phyloP scores from a whole-genome alignment of 2,329 filamentous ascomycete species.

The Cytospora paraplurivora region DNA sequence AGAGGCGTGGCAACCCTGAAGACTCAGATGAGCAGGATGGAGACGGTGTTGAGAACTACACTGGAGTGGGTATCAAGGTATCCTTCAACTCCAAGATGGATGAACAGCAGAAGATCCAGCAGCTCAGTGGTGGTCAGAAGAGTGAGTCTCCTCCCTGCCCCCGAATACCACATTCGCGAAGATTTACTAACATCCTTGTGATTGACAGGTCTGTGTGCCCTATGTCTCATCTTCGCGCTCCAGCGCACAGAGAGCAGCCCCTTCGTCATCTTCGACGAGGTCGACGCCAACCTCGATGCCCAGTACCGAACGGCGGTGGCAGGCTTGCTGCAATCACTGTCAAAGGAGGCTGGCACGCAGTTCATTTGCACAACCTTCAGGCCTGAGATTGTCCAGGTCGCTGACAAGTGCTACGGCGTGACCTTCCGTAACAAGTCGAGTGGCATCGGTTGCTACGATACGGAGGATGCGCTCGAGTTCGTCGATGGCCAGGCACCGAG shows the following conservation, averaged over 20 bases:
- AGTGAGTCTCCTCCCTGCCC: slow-evolving; percentile 57
- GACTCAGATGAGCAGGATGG: slow-evolving; percentile 72
- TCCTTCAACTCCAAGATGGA: slow-evolving; percentile 97
- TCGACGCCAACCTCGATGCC: slow-evolving; percentile 96
- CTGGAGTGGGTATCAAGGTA: slow-evolving; percentile 92
- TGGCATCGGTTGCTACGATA: slow-evolving; percentile 85
- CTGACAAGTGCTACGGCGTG: slow-evolving; percentile 97
- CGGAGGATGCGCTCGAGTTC: slow-evolving; percentile 87
- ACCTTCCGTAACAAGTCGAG: slow-evolving; percentile 93
- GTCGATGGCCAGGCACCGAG: slow-evolving; percentile 75
- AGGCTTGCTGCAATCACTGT: slow-evolving; percentile 79
- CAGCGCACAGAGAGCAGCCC: slow-evolving; percentile 96
- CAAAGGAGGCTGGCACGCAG: slow-evolving; percentile 66
- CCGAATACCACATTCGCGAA: neutral
- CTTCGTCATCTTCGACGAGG: slow-evolving; percentile 99
- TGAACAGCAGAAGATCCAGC: slow-evolving; percentile 96
- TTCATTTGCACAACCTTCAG: slow-evolving; percentile 99
- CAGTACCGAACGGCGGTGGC: slow-evolving; percentile 97
- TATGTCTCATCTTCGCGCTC: slow-evolving; percentile 99
- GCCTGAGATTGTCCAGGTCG: slow-evolving; percentile 92
- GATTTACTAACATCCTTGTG: slow-evolving; percentile 7
- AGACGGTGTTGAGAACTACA: slow-evolving; percentile 87
- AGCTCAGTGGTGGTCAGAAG: slow-evolving; percentile 96
- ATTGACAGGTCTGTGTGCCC: slow-evolving; percentile 76
- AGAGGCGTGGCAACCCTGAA: slow-evolving; percentile 58